phyloP scores from a whole-genome alignment of 75 land plant species.

The Selaginella moellendorffii region DNA sequence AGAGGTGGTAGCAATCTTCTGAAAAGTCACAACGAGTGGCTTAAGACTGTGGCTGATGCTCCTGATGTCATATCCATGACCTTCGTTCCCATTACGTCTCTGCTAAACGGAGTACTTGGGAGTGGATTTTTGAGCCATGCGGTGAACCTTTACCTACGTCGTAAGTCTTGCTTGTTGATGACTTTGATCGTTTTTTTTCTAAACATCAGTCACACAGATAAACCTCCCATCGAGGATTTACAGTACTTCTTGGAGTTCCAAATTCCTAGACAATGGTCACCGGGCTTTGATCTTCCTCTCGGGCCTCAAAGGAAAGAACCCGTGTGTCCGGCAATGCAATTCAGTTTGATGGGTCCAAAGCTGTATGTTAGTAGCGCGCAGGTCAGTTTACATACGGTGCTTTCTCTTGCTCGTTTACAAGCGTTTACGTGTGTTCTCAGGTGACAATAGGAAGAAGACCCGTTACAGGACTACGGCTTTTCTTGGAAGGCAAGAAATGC shows the following conservation, averaged over 20 bases:
- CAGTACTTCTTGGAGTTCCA: slow-evolving; percentile 80
- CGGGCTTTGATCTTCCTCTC: slow-evolving; percentile 57
- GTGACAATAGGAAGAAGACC: slow-evolving; percentile 47
- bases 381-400: slow-evolving; percentile 19
- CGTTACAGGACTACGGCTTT: slow-evolving; percentile 61
- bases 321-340: slow-evolving; percentile 42
- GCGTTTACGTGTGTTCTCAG: slow-evolving; percentile 18
- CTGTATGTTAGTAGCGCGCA: slow-evolving; percentile 45
- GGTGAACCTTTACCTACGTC: slow-evolving; percentile 58
- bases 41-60: slow-evolving; percentile 37
- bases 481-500: slow-evolving; percentile 57
- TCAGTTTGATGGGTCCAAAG: slow-evolving; percentile 59
- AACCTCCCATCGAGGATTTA: slow-evolving; percentile 76
- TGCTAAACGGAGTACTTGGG: slow-evolving; percentile 20
- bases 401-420: not conserved
- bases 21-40: slow-evolving; percentile 56
- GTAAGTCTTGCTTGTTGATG: slow-evolving; percentile 17
- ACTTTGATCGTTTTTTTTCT: not conserved
- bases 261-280: slow-evolving; percentile 84
- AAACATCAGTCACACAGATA: slow-evolving; percentile 53
- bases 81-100: slow-evolving; percentile 66
- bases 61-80: slow-evolving; percentile 67
- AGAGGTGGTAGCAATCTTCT: slow-evolving; percentile 41
- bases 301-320: slow-evolving; percentile 39
- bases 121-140: slow-evolving; percentile 37